Base-by-base conservation (phyloP, 1,284 basidiomycete genomes). In the Tilletia caries region DNA sequence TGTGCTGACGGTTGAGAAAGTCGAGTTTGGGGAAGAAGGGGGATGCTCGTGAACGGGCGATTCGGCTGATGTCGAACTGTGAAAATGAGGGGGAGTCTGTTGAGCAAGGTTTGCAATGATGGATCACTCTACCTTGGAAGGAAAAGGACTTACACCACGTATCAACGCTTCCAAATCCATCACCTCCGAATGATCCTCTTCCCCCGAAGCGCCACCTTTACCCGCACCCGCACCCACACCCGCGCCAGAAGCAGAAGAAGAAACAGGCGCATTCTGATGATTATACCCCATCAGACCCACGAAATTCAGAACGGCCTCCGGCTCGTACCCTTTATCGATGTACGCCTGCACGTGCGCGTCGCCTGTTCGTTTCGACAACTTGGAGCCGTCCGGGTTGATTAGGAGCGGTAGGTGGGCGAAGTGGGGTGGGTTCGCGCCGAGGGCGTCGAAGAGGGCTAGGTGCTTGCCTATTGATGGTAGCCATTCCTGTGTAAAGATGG, bases 391-490 rank as follows among this genome's bases (percentile, higher is more conserved):
- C 0, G 89, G 86, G 79, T 98, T 98, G 44, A 96, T 86, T 0
- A 98, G 86, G 41, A 98, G 87, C 0, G 95, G 95, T 2, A 99
- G 86, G 82, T 98, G 96, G 0, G 90, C 95, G 75, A 95, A 98
- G 70, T 88, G 83, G 0, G 96, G 96, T 0, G 91, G 87, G 2
- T 85, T 76, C 62, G 93, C 85, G 0, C 87, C 88, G 6, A 99
- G 87, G 2, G 90, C 90, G 2, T 89, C 86, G 81, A 98, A 98
- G 18, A 99, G 85, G 76, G 92, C 91, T 15, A 97, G 87, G 83
- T 99, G 95, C 48, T 96, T 88, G 0, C 93, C 92, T n/a, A 95
- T 87, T 0, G 93, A 96, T 0, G 93, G 91, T 0, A 98, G 86
- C 96, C 96, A 98, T 88, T 98, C 95, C 90, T 62, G 29, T 1